These are phyloP conservation scores for Moesziomyces sp. DNA, from an alignment of 1,284 basidiomycete species.

Conservation along the genomic window DNA sequence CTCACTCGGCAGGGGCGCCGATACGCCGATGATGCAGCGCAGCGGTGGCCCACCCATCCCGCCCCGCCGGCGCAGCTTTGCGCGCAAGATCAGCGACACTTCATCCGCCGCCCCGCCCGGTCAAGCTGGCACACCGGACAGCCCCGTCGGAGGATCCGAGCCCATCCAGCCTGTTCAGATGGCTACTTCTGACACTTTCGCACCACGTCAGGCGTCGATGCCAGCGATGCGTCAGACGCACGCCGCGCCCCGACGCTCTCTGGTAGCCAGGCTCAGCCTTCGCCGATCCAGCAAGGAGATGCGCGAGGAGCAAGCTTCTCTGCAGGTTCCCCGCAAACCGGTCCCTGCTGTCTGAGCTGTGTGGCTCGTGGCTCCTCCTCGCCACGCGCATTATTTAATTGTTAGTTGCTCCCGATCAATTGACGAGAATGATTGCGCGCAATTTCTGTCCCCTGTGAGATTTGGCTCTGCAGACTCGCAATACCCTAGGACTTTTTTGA, in stretches of 20 bases:
- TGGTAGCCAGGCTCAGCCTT: conserved; percentile 29
- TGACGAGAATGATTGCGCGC: too few relatives aligned
- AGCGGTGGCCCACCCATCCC: conserved; percentile 17
- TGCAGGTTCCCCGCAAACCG: conserved; percentile 7
- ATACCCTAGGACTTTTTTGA: too few relatives aligned
- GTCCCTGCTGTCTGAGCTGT: conserved; percentile 1
- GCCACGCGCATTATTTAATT: too few relatives aligned
- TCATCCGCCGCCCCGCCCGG: neutral
- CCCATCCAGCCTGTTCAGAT: too few relatives aligned
- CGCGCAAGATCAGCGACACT: neutral
- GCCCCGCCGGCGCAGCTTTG: conserved; percentile 30
- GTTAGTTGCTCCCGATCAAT: too few relatives aligned
- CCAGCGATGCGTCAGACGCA: neutral
- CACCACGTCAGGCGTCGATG: too few relatives aligned
- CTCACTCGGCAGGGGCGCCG: neutral
- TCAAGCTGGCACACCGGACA: conserved; percentile 4
- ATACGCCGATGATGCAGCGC: neutral
- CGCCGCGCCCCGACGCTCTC: conserved; percentile 8
- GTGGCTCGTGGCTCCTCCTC: too few relatives aligned
- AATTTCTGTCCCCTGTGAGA: neutral
- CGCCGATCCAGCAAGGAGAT: conserved; percentile 13
- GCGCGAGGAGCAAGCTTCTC: neutral
- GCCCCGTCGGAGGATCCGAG: too few relatives aligned
- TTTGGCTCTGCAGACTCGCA: too few relatives aligned
- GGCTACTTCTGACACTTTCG: too few relatives aligned